These are phyloP conservation scores for Chloropicon primus DNA, from an alignment of 139 green algal genomes.

Conservation along the genomic window DNA sequence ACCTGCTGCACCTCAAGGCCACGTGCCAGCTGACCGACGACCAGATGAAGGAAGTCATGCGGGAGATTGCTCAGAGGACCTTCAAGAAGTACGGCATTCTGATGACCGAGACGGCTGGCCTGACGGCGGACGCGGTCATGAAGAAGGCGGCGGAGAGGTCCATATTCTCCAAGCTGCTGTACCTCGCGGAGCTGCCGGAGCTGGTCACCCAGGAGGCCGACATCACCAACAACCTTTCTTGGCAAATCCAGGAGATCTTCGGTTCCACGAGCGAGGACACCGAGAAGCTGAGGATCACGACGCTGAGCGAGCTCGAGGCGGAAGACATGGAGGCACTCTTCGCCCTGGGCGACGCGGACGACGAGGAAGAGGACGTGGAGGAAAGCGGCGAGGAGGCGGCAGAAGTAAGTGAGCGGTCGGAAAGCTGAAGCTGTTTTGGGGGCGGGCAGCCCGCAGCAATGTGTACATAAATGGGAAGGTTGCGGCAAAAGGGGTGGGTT, in stretches of 20 bases:
- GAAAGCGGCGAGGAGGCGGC: too few relatives aligned
- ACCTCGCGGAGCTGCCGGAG: constrained; percentile 60
- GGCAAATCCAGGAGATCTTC: constrained; percentile 57
- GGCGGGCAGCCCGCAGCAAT: too few relatives aligned
- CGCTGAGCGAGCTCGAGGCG: constrained; percentile 18
- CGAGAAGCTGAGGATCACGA: constrained; percentile 40
- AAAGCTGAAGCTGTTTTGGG: too few relatives aligned
- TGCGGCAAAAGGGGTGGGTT: too few relatives aligned
- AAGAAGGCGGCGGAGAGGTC: constrained; percentile 50
- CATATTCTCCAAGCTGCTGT: constrained; percentile 90
- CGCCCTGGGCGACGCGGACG: neutral
- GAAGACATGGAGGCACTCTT: neutral
- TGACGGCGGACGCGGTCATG: constrained; percentile 56
- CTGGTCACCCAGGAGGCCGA: constrained; percentile 42
- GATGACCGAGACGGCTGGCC: neutral
- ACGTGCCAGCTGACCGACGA: constrained; percentile 44
- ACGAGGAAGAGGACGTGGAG: neutral
- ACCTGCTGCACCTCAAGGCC: constrained; percentile 74
- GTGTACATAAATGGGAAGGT: too few relatives aligned
- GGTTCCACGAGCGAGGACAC: constrained; percentile 63
- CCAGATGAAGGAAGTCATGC: constrained; percentile 20
- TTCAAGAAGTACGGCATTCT: constrained; percentile 6
- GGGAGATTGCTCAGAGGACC: neutral
- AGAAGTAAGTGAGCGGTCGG: too few relatives aligned
- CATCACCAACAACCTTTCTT: constrained; percentile 21